A percentile compares a stretch with the other conserved stretches of the same genome.
phyloP scores from a whole-genome alignment of 345 rosid genomes.

The Lenwebbia sp. region DNA sequence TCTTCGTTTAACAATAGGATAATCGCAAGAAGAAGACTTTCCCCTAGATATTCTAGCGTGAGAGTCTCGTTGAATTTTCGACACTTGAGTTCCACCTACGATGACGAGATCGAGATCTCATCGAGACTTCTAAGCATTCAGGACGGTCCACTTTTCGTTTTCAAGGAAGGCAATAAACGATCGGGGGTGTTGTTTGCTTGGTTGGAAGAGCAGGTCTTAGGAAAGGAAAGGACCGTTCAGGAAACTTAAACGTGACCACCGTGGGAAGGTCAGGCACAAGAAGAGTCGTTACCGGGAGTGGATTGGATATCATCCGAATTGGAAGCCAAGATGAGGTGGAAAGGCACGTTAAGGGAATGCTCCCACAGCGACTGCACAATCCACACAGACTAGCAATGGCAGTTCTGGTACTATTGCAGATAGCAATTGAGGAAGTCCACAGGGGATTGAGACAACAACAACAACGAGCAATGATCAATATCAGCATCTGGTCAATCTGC shows the following conservation, averaged over 20 bases:
- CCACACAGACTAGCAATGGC: too few species aligned
- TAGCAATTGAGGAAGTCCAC: too few species aligned
- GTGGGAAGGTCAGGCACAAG: neutral
- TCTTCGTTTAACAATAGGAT: neutral
- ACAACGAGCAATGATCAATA: neutral
- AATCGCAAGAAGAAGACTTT: neutral
- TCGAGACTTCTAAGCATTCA: neutral
- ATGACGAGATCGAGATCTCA: neutral
- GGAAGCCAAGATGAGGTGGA: neutral
- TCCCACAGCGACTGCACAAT: too few species aligned
- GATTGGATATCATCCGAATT: neutral
- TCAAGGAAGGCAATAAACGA: neutral
- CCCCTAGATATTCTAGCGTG: neutral
- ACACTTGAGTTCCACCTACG: neutral
- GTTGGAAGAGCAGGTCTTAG: neutral
- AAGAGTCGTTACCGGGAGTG: neutral
- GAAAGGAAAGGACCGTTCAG: neutral
- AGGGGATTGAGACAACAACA: neutral
- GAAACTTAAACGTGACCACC: neutral
- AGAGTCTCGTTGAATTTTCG: neutral
- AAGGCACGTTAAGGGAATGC: neutral
- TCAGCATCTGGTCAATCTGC: neutral
- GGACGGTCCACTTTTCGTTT: neutral
- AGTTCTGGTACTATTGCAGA: too few species aligned
- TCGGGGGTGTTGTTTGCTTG: neutral